phyloP scores from a whole-genome alignment of 1,284 basidiomycete genomes.

The Malassezia dermatis region DNA sequence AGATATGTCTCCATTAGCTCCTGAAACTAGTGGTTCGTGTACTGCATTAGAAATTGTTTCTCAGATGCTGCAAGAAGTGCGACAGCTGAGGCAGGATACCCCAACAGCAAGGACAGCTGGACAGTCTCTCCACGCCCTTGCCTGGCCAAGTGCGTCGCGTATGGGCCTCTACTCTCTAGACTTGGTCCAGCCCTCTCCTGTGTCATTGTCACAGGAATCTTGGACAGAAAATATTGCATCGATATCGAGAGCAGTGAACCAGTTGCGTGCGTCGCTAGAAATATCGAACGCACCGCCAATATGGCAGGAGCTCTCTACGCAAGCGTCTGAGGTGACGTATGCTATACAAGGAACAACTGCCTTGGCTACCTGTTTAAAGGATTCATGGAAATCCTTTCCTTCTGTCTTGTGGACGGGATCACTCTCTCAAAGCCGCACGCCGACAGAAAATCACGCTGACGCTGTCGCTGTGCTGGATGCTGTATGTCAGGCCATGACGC shows the following conservation, averaged over 20 bases:
- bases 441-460: not conserved
- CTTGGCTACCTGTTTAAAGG: not conserved
- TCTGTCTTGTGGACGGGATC: constrained; percentile 2
- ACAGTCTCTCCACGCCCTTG: not conserved
- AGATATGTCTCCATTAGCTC: not conserved
- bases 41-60: not conserved
- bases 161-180: not conserved
- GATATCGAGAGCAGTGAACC: not conserved
- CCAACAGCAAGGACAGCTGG: not conserved
- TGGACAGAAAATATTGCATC: not conserved
- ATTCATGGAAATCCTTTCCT: not conserved
- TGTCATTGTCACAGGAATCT: constrained; percentile 1
- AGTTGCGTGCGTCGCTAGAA: not conserved
- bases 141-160: not conserved
- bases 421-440: not conserved
- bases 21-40: not conserved
- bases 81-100: not conserved
- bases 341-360: not conserved
- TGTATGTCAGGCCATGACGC: constrained; percentile 3
- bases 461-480: constrained; percentile 1
- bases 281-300: not conserved
- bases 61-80: not conserved
- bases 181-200: not conserved
- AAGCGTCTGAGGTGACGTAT: constrained; percentile 1
- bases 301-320: not conserved